A percentile compares a stretch with the other conserved stretches of the same genome.
Evolutionary conservation across 2,329 filamentous ascomycete species (phyloP).

Genomic region (Sphaerulina populicola): DNA sequence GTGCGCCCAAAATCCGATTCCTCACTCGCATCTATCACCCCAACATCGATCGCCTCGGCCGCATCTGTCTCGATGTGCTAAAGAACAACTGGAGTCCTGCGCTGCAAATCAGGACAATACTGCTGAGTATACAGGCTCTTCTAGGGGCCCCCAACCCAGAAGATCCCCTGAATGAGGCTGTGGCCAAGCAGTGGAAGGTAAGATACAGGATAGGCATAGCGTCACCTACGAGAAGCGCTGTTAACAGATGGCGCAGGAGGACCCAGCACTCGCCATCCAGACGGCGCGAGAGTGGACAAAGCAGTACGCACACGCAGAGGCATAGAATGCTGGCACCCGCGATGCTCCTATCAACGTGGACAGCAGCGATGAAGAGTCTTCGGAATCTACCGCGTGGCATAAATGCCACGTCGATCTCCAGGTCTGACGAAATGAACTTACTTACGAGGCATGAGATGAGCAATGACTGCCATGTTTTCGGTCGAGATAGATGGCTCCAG

Average conservation of each 20-base stretch:
- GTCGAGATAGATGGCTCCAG: not conserved
- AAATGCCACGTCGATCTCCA: not conserved
- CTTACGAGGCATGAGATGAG: not conserved
- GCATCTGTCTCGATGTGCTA: slow-evolving; percentile 92
- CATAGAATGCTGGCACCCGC: not conserved
- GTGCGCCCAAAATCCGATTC: slow-evolving; percentile 95
- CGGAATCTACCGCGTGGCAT: not conserved
- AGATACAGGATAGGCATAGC: not conserved
- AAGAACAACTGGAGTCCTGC: slow-evolving; percentile 99
- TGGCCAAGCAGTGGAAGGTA: slow-evolving; percentile 88
- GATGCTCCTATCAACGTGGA: not conserved
- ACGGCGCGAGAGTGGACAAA: slow-evolving; percentile 89
- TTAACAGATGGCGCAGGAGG: slow-evolving; percentile 47
- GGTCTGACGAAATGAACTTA: not conserved
- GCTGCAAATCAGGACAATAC: slow-evolving; percentile 92
- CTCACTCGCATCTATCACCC: slow-evolving; percentile 99
- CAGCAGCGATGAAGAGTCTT: not conserved
- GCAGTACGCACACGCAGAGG: slow-evolving; percentile 53
- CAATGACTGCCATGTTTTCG: not conserved
- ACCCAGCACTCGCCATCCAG: slow-evolving; percentile 83
- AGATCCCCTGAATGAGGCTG: slow-evolving; percentile 94
- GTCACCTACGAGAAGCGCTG: not conserved
- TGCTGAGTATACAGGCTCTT: slow-evolving; percentile 96
- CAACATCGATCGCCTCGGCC: slow-evolving; percentile 94
- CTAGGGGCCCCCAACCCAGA: slow-evolving; percentile 95